These are phyloP conservation scores for Globisporangium nagaii DNA, from an alignment of 352 stramenopile genomes.

Conservation along the genomic window DNA sequence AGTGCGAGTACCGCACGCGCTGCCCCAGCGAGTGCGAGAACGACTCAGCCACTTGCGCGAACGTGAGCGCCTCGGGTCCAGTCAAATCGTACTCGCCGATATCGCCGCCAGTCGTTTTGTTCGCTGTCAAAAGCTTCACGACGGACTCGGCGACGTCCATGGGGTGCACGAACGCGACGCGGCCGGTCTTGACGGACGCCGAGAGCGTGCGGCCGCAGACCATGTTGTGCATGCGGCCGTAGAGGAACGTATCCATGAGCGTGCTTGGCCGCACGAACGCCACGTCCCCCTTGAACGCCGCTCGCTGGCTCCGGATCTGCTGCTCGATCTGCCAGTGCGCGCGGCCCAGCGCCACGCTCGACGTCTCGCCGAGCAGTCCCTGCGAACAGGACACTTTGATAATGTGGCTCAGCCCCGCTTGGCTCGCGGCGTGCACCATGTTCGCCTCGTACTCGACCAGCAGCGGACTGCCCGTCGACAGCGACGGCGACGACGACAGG, in stretches of 20 bases:
- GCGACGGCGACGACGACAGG: slow-evolving; percentile 19
- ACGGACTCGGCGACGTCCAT: slow-evolving; percentile 53
- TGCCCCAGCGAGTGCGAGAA: slow-evolving; percentile 36
- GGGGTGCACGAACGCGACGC: slow-evolving; percentile 58
- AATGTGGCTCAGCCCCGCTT: slow-evolving; percentile 15
- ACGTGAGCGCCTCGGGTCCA: slow-evolving; percentile 54
- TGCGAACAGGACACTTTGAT: slow-evolving; percentile 55
- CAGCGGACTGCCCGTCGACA: background rate
- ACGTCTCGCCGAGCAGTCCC: slow-evolving; percentile 29
- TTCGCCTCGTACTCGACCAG: slow-evolving; percentile 12
- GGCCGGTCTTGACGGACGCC: slow-evolving; percentile 43
- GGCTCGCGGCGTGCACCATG: slow-evolving; percentile 10
- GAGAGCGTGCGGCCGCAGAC: slow-evolving; percentile 63
- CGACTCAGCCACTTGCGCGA: slow-evolving; percentile 34
- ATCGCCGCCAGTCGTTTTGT: background rate
- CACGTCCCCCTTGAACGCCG: slow-evolving; percentile 10
- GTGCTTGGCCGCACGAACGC: slow-evolving; percentile 35
- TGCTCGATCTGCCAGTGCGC: slow-evolving; percentile 47
- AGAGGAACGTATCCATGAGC: slow-evolving; percentile 56
- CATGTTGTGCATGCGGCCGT: slow-evolving; percentile 46
- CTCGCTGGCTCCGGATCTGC: slow-evolving; percentile 17
- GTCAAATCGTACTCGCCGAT: slow-evolving; percentile 30
- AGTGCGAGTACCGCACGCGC: slow-evolving; percentile 52
- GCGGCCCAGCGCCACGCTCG: slow-evolving; percentile 26
- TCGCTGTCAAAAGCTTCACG: background rate